Conservation (phyloP, 495 filamentous ascomycete species). For the Daldinia loculata region DNA sequence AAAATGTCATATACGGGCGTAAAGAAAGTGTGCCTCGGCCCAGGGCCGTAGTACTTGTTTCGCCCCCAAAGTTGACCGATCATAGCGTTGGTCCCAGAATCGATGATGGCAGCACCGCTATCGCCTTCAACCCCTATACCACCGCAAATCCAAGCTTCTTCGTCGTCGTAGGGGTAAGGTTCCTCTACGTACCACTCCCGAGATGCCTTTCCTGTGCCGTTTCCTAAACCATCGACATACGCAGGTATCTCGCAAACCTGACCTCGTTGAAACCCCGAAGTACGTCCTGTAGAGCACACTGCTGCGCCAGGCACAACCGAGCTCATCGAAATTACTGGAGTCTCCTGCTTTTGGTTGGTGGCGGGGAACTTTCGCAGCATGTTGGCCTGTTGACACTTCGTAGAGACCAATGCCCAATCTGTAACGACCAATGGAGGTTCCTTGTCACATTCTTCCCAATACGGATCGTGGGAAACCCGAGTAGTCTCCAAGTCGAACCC, state of each 20-base stretch:
- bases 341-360: constrained; percentile 29
- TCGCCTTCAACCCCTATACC: constrained; percentile 51
- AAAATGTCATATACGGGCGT: constrained; percentile 49
- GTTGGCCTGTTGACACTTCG: constrained; percentile 41
- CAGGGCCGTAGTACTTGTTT: constrained; percentile 45
- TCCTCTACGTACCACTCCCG: constrained; percentile 50
- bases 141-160: constrained; percentile 48
- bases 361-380: constrained; percentile 43
- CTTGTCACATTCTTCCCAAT: constrained; percentile 46
- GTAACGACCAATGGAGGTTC: constrained; percentile 45
- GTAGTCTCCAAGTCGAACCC: constrained; percentile 46
- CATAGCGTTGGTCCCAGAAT: constrained; percentile 43
- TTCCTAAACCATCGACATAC: constrained; percentile 40
- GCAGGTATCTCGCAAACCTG: constrained; percentile 46
- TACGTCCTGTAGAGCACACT: constrained; percentile 43
- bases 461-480: constrained; percentile 45
- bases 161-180: constrained; percentile 40
- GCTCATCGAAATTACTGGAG: constrained; percentile 30
- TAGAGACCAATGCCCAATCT: constrained; percentile 45
- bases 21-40: constrained; percentile 44
- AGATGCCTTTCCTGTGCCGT: constrained; percentile 45
- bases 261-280: constrained; percentile 41
- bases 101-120: constrained; percentile 47
- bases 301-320: constrained; percentile 29
- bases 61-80: constrained; percentile 50